These are phyloP conservation scores for Botrytis elliptica DNA, from an alignment of 2,329 filamentous ascomycete species.

Conservation along the genomic window DNA sequence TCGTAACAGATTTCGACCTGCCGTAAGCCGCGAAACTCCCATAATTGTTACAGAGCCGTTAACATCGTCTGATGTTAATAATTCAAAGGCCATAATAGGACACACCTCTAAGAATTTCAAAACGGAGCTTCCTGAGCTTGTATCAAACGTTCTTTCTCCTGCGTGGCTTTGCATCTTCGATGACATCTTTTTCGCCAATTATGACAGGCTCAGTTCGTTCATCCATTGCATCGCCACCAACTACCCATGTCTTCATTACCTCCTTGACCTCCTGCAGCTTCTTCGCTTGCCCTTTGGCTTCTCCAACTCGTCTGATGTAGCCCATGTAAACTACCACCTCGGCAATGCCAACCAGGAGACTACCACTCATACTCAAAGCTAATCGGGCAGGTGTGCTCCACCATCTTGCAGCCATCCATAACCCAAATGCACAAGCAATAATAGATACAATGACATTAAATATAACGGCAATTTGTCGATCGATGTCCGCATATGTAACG, in stretches of 20 bases:
- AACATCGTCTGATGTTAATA: not conserved
- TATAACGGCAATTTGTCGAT: slow-evolving; percentile 80
- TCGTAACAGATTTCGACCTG: not conserved
- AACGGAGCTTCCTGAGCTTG: slow-evolving; percentile 1
- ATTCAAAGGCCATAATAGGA: not conserved
- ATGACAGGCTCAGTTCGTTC: slow-evolving; percentile 17
- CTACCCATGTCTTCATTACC: slow-evolving; percentile 70
- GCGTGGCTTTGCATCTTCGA: slow-evolving; percentile 16
- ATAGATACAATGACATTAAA: slow-evolving; percentile 89
- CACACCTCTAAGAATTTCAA: not conserved
- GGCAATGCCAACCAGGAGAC: slow-evolving; percentile 67
- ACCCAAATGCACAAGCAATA: slow-evolving; percentile 70
- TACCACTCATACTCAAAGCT: slow-evolving; percentile 69
- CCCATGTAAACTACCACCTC: slow-evolving; percentile 76
- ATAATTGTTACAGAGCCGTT: not conserved
- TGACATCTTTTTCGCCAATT: slow-evolving; percentile 6
- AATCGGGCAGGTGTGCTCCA: slow-evolving; percentile 71
- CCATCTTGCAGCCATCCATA: slow-evolving; percentile 76
- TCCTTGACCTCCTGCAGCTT: slow-evolving; percentile 64
- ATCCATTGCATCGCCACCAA: slow-evolving; percentile 44
- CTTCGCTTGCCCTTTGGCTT: slow-evolving; percentile 64
- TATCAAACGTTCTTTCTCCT: slow-evolving; percentile 16
- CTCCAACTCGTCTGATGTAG: slow-evolving; percentile 68
- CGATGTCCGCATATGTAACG: slow-evolving; percentile 68
- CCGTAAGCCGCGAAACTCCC: not conserved